Percentiles rank a stretch among this genome's conserved stretches.
phyloP scores from a whole-genome alignment of 2,329 filamentous ascomycete species.

The Talaromyces marneffei region DNA sequence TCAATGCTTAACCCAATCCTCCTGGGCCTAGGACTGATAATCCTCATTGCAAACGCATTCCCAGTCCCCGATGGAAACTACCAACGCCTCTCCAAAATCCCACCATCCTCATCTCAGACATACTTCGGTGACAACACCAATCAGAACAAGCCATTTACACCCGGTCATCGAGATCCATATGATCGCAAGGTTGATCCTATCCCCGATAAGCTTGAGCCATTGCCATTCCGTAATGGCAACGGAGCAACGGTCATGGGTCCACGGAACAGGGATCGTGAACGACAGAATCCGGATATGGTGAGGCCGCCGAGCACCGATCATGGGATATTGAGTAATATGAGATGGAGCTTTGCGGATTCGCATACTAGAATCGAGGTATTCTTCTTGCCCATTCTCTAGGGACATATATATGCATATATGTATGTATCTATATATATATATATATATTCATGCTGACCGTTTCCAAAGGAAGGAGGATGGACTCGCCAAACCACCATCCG shows the following conservation, averaged over 20 bases:
- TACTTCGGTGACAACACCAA: constrained; percentile 16
- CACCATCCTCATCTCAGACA: constrained; percentile 19
- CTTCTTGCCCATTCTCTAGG: background rate
- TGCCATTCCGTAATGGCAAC: constrained; percentile 57
- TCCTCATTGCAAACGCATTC: constrained; percentile 5
- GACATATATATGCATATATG: too few species aligned
- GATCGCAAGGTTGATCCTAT: constrained; percentile 59
- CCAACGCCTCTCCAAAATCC: constrained; percentile 32
- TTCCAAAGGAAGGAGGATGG: constrained; percentile 63
- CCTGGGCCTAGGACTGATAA: background rate
- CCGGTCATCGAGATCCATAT: constrained; percentile 55
- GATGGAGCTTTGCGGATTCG: constrained; percentile 64
- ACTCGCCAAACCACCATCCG: constrained; percentile 58
- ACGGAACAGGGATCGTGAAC: constrained; percentile 61
- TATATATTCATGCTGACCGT: background rate
- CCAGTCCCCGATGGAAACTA: constrained; percentile 18
- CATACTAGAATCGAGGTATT: constrained; percentile 57
- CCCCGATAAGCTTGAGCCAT: constrained; percentile 25
- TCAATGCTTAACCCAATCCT: background rate
- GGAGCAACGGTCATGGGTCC: constrained; percentile 65
- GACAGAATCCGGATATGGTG: constrained; percentile 65
- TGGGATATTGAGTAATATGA: constrained; percentile 64
- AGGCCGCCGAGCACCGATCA: constrained; percentile 68
- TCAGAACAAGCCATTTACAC: constrained; percentile 51
- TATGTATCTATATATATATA: too few species aligned